Evolutionary conservation across 768 basidiomycete genomes (phyloP).

Genomic region (Lactarius hengduanensis): DNA sequence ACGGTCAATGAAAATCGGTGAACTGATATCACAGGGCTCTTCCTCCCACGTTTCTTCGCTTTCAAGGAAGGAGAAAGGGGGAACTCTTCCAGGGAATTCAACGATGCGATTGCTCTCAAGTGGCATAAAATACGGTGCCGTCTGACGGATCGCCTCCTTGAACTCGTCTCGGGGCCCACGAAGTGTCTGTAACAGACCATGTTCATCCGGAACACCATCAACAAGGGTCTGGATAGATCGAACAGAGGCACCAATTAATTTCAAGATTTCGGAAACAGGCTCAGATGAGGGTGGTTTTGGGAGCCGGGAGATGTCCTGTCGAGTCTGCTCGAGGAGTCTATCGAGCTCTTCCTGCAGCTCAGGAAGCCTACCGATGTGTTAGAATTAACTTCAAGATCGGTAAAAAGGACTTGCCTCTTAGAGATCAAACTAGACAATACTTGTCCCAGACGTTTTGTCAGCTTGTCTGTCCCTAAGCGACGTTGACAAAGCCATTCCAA

Average conservation of each 20-base stretch:
- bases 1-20: slow-evolving; percentile 47
- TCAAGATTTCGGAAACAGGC: slow-evolving; percentile 52
- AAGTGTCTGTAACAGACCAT: slow-evolving; percentile 55
- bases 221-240: slow-evolving; percentile 45
- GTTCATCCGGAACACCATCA: slow-evolving; percentile 49
- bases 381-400: not conserved
- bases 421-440: slow-evolving; percentile 23
- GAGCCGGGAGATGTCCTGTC: slow-evolving; percentile 32
- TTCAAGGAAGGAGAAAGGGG: slow-evolving; percentile 37
- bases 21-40: slow-evolving; percentile 11
- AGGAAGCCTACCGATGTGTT: slow-evolving; percentile 48
- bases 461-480: slow-evolving; percentile 26
- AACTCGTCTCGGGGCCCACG: slow-evolving; percentile 48
- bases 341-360: slow-evolving; percentile 57
- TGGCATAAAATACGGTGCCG: slow-evolving; percentile 56
- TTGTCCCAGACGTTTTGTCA: slow-evolving; percentile 20
- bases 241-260: slow-evolving; percentile 44
- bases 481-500: slow-evolving; percentile 18
- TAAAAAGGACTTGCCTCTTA: slow-evolving; percentile 10
- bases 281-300: slow-evolving; percentile 55
- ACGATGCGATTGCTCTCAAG: too few species aligned
- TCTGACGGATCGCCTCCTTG: slow-evolving; percentile 44
- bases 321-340: slow-evolving; percentile 39
- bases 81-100: too few species aligned
- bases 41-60: slow-evolving; percentile 42